These are phyloP conservation scores for Hypoxylon rubiginosum DNA, from an alignment of 2,329 filamentous ascomycete species.

Conservation along the genomic window DNA sequence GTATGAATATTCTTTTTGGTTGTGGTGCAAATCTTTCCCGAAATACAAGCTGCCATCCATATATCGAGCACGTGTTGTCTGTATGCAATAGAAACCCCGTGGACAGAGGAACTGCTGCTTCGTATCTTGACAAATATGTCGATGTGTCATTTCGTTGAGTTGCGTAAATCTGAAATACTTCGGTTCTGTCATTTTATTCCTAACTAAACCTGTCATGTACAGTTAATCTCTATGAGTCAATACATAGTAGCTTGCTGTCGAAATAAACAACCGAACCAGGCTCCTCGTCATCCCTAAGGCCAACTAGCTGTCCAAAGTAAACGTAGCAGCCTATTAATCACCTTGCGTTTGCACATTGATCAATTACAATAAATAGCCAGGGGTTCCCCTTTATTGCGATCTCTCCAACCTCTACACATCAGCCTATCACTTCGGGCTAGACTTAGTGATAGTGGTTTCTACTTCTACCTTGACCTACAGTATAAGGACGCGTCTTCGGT, in stretches of 20 bases:
- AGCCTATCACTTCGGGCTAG: background rate
- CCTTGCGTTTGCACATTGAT: background rate
- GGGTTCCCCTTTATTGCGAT: background rate
- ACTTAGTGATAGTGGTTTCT: background rate
- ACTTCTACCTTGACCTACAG: no score
- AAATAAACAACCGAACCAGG: background rate
- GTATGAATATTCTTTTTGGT: no score
- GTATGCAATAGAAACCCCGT: no score
- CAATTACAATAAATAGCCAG: background rate
- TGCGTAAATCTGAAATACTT: no score
- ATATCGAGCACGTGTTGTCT: no score
- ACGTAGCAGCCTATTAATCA: background rate
- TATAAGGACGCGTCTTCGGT: no score
- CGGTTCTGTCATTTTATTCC: no score
- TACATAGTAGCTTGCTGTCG: background rate
- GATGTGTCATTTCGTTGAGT: background rate
- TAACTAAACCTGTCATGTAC: background rate
- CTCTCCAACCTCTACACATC: background rate
- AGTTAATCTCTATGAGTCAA: background rate
- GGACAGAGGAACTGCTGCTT: no score
- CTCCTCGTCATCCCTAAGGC: background rate
- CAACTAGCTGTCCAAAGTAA: background rate
- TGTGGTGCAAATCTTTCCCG: no score
- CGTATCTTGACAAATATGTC: no score
- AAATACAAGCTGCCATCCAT: background rate